Evolutionary conservation across 176 grass and related monocot species (phyloP).

Genomic region (Musa itinerans): DNA sequence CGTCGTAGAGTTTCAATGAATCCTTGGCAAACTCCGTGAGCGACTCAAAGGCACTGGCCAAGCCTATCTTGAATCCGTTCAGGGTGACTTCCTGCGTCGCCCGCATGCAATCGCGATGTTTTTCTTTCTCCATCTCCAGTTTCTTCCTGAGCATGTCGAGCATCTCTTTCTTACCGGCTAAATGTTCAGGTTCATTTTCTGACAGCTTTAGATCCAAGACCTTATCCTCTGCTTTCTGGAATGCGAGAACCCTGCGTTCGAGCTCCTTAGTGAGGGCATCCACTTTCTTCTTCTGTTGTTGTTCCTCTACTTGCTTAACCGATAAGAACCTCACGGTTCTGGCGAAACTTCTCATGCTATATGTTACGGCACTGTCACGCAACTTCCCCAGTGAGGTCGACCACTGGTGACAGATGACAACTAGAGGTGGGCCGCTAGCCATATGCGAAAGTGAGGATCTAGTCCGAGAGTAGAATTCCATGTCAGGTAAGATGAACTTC

Average conservation of each 20-base stretch:
- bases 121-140: constrained; percentile 59
- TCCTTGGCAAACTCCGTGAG: constrained; percentile 65
- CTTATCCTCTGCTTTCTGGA: constrained; percentile 76
- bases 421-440: constrained; percentile 36
- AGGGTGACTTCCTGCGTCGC: constrained; percentile 74
- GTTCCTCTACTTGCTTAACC: constrained; percentile 83
- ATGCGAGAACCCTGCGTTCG: constrained; percentile 50
- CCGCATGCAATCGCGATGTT: constrained; percentile 64
- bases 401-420: constrained; percentile 71
- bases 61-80: constrained; percentile 89
- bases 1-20: constrained; percentile 51
- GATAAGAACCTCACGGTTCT: constrained; percentile 71
- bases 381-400: constrained; percentile 36
- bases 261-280: constrained; percentile 70
- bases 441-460: constrained; percentile 36
- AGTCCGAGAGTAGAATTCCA: constrained; percentile 44
- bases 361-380: constrained; percentile 38
- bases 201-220: constrained; percentile 68
- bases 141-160: constrained; percentile 47
- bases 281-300: constrained; percentile 85
- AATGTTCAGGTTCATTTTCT: constrained; percentile 54
- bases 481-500: constrained; percentile 69
- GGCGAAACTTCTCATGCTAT: constrained; percentile 69
- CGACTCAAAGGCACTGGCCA: constrained; percentile 71
- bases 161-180: constrained; percentile 62